Evolutionary conservation across 352 stramenopile genomes (phyloP).

Genomic region (Globisporangium heterothallicum): DNA sequence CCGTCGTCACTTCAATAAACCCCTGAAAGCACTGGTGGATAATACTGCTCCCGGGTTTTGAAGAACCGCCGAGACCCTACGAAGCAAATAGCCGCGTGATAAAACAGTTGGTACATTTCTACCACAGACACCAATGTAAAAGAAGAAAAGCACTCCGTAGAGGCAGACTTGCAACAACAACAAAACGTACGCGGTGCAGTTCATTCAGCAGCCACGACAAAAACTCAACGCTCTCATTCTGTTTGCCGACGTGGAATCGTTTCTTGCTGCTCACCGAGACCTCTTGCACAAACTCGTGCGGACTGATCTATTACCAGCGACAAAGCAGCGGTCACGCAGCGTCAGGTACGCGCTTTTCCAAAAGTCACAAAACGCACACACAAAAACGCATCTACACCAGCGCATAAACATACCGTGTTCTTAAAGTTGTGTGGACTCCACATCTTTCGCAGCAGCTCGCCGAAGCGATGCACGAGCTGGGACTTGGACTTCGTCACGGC

Average conservation of each 20-base stretch:
- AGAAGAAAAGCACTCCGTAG: too few relatives aligned
- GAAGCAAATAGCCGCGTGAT: too few relatives aligned
- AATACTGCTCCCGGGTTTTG: constrained; percentile 87
- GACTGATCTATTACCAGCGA: constrained; percentile 66
- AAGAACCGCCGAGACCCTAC: constrained; percentile 80
- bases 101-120: not conserved
- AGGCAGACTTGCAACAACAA: too few relatives aligned
- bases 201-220: constrained; percentile 96
- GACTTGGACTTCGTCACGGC: constrained; percentile 61
- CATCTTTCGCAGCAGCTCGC: constrained; percentile 96
- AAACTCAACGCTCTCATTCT: constrained; percentile 95
- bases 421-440: constrained; percentile 99
- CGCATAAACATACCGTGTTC: constrained; percentile 76
- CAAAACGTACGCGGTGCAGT: constrained; percentile 76
- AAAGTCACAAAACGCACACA: too few relatives aligned
- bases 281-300: constrained; percentile 96
- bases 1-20: constrained; percentile 89
- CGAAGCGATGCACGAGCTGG: constrained; percentile 89
- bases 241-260: constrained; percentile 92
- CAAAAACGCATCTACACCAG: too few relatives aligned
- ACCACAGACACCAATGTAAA: not conserved
- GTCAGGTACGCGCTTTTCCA: too few relatives aligned
- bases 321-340: not conserved
- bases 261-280: constrained; percentile 95
- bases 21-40: constrained; percentile 97